Evolutionary conservation across 176 grass and related monocot species (phyloP), one percentile per base, ranked within the genome.

Genomic region (Ampelocalamus luodianensis): DNA sequence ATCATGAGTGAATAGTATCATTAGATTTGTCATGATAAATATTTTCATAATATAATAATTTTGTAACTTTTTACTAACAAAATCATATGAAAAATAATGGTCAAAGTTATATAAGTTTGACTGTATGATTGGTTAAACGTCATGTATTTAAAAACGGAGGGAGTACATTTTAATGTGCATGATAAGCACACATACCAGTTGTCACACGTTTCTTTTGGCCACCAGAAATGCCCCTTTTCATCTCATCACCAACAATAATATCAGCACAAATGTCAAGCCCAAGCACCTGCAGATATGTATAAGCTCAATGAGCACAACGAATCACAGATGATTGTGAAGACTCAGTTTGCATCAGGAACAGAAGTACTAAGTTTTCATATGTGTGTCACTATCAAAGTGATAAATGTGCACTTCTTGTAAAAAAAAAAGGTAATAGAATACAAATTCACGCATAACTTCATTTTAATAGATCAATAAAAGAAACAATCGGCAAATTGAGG

Each of bases 201-300:
- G 92, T 91, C 59, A 91, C 79, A 71, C 92, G 86, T 64, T 94
- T 94, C 65, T 88, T 93, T 81, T 94, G 79, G 32, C 92, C 92
- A 11, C 92, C 92, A 71, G 92, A 94, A 69, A 94, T 94, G 64
- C 92, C 92, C 72, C 92, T 87, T 87, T 78, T 87, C 92, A 94
- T 92, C 62, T 89, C 72, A 90, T 85, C 90, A 48, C 92, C 92
- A 70, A 94, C 93, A 79, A 92, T 83, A 75, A 83, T 94, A 79
- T 94, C 85, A 65, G 90, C 84, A 18, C 93, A 94, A 71, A 85
- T 85, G 39, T 92, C 90, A 66, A 94, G 73, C 58, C 93, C 93
- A 71, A 92, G 90, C 4, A 87, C 80, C 92, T 94, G 87, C 7
- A 9, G 23, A 48, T 36, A 63, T 76, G 72, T 73, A 20, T 80